Base-by-base conservation (phyloP, 179 eudicot species). In the Beta corolliflora region DNA sequence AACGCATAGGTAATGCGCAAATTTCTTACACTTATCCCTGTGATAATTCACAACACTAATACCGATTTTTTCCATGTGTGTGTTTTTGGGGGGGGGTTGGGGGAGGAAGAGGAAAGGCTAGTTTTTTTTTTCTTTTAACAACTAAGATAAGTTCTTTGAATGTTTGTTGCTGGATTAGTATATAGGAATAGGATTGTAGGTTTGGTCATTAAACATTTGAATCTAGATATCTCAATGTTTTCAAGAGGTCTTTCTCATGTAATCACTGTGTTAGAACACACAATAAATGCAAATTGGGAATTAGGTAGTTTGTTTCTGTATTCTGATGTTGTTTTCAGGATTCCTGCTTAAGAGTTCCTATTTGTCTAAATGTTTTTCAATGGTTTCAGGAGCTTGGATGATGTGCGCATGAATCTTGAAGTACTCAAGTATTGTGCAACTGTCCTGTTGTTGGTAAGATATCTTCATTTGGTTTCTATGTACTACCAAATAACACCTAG, bases 371-470 rank as follows among this genome's bases (percentile, higher is more conserved):
- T 64, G 31, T 78, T 81, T 21, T 85, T 61, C 65, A 18, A 70
- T 81, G 67, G 73, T 76, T 81, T 53, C 93, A 95, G 98, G 95
- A 94, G 98, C 88, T 85, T 95, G 88, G 98, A 94, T 81, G 98
- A 95, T 85, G 98, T 95, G 19, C 92, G 98, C 80, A 88, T 95
- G 98, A 95, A 93, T 90, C 97, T 95, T 66, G 98, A 95, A 85
- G 98, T 95, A 75, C 89, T 95, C 84, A 93, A 95, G 91, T 88
- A 92, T 77, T 95, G 98, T 72, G 97, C 98, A 58, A 90, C 98
- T 7, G 98, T 95, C 65, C 86, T 95, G 21, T 93, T 95, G 85
- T 85, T 95, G 98, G 98, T 95, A 92, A 88, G 44, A 53, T 36
- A 55, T 82, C 79, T 77, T 80, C 46, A 5, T 81, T 45, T n/a